phyloP scores from a whole-genome alignment of 148 eudicot species.

The Rhododendron henanense region DNA sequence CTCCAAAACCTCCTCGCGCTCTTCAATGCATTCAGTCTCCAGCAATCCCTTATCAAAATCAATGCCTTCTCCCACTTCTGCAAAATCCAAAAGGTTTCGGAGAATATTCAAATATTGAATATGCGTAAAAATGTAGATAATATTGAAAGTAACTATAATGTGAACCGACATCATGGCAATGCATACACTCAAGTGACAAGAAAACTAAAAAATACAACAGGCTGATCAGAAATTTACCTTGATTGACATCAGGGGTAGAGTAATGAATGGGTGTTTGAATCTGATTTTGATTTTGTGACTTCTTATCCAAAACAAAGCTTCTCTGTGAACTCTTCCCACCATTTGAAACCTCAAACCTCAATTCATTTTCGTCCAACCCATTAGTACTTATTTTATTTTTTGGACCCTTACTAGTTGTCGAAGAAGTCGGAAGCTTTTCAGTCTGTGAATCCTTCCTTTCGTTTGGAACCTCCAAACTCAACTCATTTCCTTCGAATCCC shows the following conservation, averaged over 20 bases:
- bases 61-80: constrained; percentile 21
- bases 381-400: constrained; percentile 14
- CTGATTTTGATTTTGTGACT: not conserved
- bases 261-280: constrained; percentile 6
- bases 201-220: not conserved
- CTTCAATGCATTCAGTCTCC: constrained; percentile 37
- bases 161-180: not conserved
- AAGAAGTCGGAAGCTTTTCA: constrained; percentile 5
- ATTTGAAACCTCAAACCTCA: constrained; percentile 14
- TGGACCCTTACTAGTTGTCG: constrained; percentile 10
- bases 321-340: not conserved
- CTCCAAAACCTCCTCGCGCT: constrained; percentile 33
- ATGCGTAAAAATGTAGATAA: not conserved
- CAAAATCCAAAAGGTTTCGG: not conserved
- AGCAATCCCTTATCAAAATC: constrained; percentile 12
- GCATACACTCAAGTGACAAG: not conserved
- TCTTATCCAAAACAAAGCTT: not conserved
- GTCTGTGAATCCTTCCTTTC: not conserved
- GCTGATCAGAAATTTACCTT: constrained; percentile 21
- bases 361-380: constrained; percentile 16
- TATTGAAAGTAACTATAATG: not conserved
- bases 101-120: not conserved
- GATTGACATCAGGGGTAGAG: constrained; percentile 10
- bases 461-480: constrained; percentile 13
- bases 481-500: constrained; percentile 16